Evolutionary conservation across 2,329 filamentous ascomycete species (phyloP).

Genomic region (Aspergillus tanneri): DNA sequence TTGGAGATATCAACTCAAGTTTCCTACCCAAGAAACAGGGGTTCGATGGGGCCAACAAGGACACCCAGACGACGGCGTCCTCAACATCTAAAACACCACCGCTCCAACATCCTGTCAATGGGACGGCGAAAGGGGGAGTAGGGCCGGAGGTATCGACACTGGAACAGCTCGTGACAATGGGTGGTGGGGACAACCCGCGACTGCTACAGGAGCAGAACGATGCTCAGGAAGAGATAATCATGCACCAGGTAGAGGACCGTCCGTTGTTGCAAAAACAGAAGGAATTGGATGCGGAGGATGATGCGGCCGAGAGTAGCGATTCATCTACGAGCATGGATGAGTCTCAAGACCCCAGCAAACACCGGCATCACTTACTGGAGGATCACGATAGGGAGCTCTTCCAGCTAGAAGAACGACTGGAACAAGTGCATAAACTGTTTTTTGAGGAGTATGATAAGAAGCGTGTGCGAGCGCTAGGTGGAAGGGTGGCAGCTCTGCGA

Average conservation of each 20-base stretch:
- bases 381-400: slow-evolving; percentile 84
- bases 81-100: slow-evolving; percentile 26
- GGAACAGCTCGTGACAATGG: slow-evolving; percentile 76
- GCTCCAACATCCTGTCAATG: slow-evolving; percentile 34
- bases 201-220: slow-evolving; percentile 73
- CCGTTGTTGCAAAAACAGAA: slow-evolving; percentile 92
- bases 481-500: slow-evolving; percentile 50
- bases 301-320: slow-evolving; percentile 57
- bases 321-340: slow-evolving; percentile 43
- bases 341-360: slow-evolving; percentile 40
- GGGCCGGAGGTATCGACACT: slow-evolving; percentile 55
- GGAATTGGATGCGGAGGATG: slow-evolving; percentile 80
- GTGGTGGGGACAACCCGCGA: slow-evolving; percentile 65
- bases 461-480: slow-evolving; percentile 46
- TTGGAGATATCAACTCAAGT: slow-evolving; percentile 97
- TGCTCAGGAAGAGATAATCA: slow-evolving; percentile 82
- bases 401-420: slow-evolving; percentile 73
- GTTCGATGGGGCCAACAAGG: slow-evolving; percentile 49
- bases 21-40: slow-evolving; percentile 78
- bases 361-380: slow-evolving; percentile 73
- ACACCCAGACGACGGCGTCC: slow-evolving; percentile 23
- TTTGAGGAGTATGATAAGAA: slow-evolving; percentile 75
- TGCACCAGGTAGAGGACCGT: slow-evolving; percentile 84
- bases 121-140: slow-evolving; percentile 24
- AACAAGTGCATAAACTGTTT: slow-evolving; percentile 72